phyloP scores from a whole-genome alignment of 163 green algal genomes.

The Trebouxiophyceae sp. region DNA sequence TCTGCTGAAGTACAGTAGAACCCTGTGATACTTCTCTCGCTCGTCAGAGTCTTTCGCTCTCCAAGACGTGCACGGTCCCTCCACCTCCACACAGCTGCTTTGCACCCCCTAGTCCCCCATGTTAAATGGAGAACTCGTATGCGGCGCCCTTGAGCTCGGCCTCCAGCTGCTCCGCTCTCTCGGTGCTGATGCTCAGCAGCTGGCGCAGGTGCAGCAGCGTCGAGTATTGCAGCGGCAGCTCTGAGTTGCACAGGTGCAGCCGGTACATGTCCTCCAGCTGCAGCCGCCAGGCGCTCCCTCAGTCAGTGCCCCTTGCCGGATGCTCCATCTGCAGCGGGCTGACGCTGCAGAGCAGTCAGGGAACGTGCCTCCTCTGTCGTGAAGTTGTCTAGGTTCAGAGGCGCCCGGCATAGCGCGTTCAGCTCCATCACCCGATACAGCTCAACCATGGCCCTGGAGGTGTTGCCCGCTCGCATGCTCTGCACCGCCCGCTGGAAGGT shows the following conservation, averaged over 20 bases:
- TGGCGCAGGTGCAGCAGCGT: constrained; percentile 43
- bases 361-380: constrained; percentile 15
- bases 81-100: too few species aligned
- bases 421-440: constrained; percentile 54
- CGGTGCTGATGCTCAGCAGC: constrained; percentile 47
- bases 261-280: constrained; percentile 35
- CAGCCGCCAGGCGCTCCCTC: not conserved
- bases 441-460: constrained; percentile 61
- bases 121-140: constrained; percentile 48
- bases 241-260: constrained; percentile 48
- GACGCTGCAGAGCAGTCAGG: too few species aligned
- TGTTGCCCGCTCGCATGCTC: constrained; percentile 40
- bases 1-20: too few species aligned
- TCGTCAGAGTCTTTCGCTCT: too few species aligned
- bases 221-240: constrained; percentile 58
- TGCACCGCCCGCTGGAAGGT: constrained; percentile 47
- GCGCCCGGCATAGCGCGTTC: constrained; percentile 56
- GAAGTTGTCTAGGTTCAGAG: constrained; percentile 41
- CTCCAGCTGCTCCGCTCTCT: constrained; percentile 50
- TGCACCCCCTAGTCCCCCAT: too few species aligned
- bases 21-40: too few species aligned
- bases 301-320: not conserved
- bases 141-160: constrained; percentile 36
- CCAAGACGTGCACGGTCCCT: too few species aligned
- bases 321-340: too few species aligned